A percentile compares a stretch with the other conserved stretches of the same genome.
Conservation (phyloP, 371 early-diverging fungal genomes). For the Lichtheimia hyalospora region DNA sequence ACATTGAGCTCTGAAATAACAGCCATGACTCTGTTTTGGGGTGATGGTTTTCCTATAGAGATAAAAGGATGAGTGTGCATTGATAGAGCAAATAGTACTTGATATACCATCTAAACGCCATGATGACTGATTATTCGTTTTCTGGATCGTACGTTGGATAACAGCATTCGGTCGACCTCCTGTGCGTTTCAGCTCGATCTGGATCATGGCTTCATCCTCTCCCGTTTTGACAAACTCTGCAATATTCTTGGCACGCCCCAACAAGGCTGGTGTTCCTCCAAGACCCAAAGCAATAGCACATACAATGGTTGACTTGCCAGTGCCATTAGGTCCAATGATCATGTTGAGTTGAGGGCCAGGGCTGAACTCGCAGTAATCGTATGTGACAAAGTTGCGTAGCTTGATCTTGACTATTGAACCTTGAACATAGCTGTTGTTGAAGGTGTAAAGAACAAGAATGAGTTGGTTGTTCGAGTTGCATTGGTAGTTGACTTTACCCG, state of each 20-base stretch:
- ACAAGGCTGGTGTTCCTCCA: conserved; percentile 81
- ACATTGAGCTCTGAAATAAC: conserved; percentile 68
- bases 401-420: conserved; percentile 82
- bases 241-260: conserved; percentile 88
- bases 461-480: too few relatives aligned
- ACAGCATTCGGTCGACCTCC: conserved; percentile 43
- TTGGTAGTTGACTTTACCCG: too few relatives aligned
- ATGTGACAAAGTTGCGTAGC: conserved; percentile 90
- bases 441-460: too few relatives aligned
- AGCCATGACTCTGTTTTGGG: conserved; percentile 64
- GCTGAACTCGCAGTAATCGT: conserved; percentile 78
- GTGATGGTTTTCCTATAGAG: conserved; percentile 50
- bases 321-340: conserved; percentile 98
- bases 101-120: conserved; percentile 83
- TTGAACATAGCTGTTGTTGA: conserved; percentile 49
- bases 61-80: background rate
- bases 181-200: conserved; percentile 73
- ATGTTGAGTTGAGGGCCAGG: conserved; percentile 96
- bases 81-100: background rate
- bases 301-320: conserved; percentile 98
- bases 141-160: conserved; percentile 71
- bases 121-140: conserved; percentile 61
- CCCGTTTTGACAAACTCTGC: conserved; percentile 93
- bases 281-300: conserved; percentile 97
- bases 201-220: conserved; percentile 73